Base-by-base conservation (phyloP, 2,329 filamentous ascomycete genomes). In the Emmonsia crescens region DNA sequence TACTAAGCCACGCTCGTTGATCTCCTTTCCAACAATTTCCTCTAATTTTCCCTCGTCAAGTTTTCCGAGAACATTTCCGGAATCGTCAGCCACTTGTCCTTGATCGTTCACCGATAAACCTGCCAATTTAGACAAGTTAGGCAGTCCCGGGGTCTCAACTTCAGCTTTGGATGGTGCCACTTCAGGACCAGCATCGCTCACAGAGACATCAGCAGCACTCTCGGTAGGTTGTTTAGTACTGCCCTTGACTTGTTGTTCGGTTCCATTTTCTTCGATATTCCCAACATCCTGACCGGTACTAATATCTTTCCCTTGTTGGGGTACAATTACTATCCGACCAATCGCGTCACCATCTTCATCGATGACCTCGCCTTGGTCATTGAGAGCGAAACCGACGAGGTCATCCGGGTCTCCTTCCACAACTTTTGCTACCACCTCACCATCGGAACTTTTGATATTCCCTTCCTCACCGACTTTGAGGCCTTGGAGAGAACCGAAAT, bases 381-480 rank as follows among this genome's bases (percentile, higher is more conserved):
- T 77, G 10, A 77, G 68, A 6, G 71, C 71, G 61, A 74, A 73
- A 14, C 75, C 76, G 31, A 75, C 70, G 6, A 77, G 67, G 52
- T 76, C 75, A 62, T 72, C 70, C 0, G 75, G 71, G 24, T 76
- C 73, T 33, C 75, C 76, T 62, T 77, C 75, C n/a, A 73, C 71
- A 44, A 77, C 70, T 33, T 71, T 69, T 31, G 75, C 76, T 5
- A 77, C 64, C 31, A 69, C 66, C 44, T 76, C 71, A 36, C 75
- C 76, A 57, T 73, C 69, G 27, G 72, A 66, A 49, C 83, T 78
- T 66, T 79, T 74, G 65, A 85, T 78, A 38, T 78, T 71, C 40
- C 83, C 83, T 31, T 83, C 81, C 58, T 81, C 79, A 51, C 81
- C 74, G 31, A 84, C 80, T 54, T 74, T 68, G 3, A 75, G 66